phyloP scores from a whole-genome alignment of 257 asterid species.

The Asclepias syriaca region DNA sequence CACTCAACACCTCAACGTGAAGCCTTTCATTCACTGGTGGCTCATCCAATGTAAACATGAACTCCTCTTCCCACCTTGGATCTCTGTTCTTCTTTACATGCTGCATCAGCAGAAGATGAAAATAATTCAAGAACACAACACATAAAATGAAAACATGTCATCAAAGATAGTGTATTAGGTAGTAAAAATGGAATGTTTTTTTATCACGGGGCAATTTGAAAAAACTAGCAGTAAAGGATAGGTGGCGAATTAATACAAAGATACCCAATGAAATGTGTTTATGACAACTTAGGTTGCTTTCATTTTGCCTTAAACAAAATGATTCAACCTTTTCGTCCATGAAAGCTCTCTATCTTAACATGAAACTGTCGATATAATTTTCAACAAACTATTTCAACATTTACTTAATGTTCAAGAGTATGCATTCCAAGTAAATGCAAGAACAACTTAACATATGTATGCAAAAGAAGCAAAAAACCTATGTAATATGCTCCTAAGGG shows the following conservation, averaged over 20 bases:
- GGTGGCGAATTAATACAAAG: neutral
- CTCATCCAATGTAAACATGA: constrained; percentile 69
- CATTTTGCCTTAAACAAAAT: neutral
- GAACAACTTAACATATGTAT: neutral
- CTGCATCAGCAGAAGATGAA: constrained; percentile 34
- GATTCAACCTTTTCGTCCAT: neutral
- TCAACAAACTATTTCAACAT: neutral
- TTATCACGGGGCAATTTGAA: neutral
- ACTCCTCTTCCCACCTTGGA: constrained; percentile 97
- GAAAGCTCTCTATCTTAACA: neutral
- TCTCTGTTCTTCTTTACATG: constrained; percentile 92
- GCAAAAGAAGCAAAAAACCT: neutral
- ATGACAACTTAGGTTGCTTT: neutral
- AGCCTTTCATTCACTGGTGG: constrained; percentile 77
- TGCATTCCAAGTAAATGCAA: neutral
- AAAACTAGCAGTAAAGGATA: neutral
- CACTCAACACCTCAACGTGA: constrained; percentile 75
- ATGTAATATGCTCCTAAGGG: neutral
- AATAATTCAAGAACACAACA: constrained; percentile 5
- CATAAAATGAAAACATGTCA: neutral
- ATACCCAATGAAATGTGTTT: neutral
- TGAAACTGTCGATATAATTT: neutral
- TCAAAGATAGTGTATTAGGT: neutral
- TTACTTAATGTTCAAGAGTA: neutral
- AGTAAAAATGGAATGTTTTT: neutral